A percentile compares a stretch with the other conserved stretches of the same genome.
Conservation (phyloP, 2,329 filamentous ascomycete species). For the Penicillium decumbens region DNA sequence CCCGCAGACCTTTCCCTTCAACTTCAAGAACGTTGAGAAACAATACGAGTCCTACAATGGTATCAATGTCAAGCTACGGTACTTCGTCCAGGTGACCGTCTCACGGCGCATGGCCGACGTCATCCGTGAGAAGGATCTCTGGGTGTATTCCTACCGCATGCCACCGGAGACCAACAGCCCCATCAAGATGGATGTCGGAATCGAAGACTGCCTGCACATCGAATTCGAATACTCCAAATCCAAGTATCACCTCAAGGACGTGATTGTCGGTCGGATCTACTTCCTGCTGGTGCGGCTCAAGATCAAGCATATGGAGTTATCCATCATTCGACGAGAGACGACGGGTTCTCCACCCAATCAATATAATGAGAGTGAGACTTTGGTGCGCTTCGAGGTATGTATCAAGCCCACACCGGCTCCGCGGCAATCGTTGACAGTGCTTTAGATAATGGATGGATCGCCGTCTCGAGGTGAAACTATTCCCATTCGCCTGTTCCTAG, state of each 20-base stretch:
- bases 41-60: slow-evolving; percentile 99
- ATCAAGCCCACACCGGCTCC: not conserved
- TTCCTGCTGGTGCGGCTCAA: slow-evolving; percentile 94
- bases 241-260: slow-evolving; percentile 98
- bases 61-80: slow-evolving; percentile 98
- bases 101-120: slow-evolving; percentile 96
- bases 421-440: slow-evolving; percentile 29
- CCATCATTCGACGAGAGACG: slow-evolving; percentile 93
- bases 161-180: slow-evolving; percentile 96
- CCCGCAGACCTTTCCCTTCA: slow-evolving; percentile 97
- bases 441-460: slow-evolving; percentile 94
- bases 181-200: slow-evolving; percentile 99
- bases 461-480: slow-evolving; percentile 93
- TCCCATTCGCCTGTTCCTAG: slow-evolving; percentile 92
- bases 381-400: slow-evolving; percentile 86
- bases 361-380: slow-evolving; percentile 98
- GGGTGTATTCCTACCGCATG: slow-evolving; percentile 98
- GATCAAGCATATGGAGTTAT: slow-evolving; percentile 99
- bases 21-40: slow-evolving; percentile 99
- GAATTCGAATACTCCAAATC: slow-evolving; percentile 99
- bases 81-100: slow-evolving; percentile 96
- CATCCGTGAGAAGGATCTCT: slow-evolving; percentile 97
- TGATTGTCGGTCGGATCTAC: slow-evolving; percentile 97
- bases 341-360: slow-evolving; percentile 96
- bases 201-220: slow-evolving; percentile 98